Base-by-base conservation (phyloP, 2,329 filamentous ascomycete genomes). In the Nemania sp. region DNA sequence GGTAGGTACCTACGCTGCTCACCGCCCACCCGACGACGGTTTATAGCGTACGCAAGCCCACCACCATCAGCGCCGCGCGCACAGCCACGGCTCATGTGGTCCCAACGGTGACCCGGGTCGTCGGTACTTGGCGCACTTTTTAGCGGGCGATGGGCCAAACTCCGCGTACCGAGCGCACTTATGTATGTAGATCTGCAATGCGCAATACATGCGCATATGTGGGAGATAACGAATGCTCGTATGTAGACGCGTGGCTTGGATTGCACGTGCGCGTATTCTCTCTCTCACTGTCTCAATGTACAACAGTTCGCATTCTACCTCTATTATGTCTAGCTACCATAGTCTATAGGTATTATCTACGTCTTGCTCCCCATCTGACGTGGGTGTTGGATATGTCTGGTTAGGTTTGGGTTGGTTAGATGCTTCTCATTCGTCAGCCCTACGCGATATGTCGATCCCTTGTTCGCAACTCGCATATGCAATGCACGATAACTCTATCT, bases 11-110 rank as follows among this genome's bases (percentile, higher is more conserved):
- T 35, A 18, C 32, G 10, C n/a, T 56, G n/a, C 32, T 55, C 38
- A 60, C 32, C 38, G 53, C 58, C 53, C 27, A 62, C 52, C 52
- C 20, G 52, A 45, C 47, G 18, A 43, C 47, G 26, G 5, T 13
- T 24, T 35, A 35, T 7, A 49, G 57, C 57, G 65, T 68, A 68
- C 66, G 62, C 52, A 68, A 61, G 38, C 61, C 38, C 32, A 47
- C 11, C 27, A n/a, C 38, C 47, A n/a, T 11, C 20, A 29, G 52
- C 45, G 24, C 35, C 45, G 51, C 56, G 38, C 57, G 57, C 66
- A 66, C 62, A 68, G 66, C 62, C 62, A 59, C 41, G 26, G 32
- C 32, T 10, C 61, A 52, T 49, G 66, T 56, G 60, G 32, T 35
- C 61, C 45, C n/a, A n/a, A 45, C 7, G 43, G 22, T 62, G 53